Percentiles rank a stretch among this genome's conserved stretches.
Evolutionary conservation across 1,284 basidiomycete species (phyloP).

Genomic region (Cryptococcus neoformans): DNA sequence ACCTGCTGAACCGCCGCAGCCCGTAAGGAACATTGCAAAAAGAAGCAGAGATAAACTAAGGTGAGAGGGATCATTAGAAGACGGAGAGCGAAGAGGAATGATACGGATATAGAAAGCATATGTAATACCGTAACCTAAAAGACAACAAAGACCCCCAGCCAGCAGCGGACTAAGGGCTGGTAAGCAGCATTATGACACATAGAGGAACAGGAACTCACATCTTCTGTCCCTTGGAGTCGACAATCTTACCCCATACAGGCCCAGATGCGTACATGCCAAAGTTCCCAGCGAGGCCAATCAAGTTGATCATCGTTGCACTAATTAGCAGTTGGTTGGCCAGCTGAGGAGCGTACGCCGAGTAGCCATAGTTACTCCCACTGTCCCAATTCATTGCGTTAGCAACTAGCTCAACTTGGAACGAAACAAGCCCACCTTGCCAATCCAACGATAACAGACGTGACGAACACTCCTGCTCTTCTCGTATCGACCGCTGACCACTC

Average conservation of each 20-base stretch:
- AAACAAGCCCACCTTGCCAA: conserved; percentile 23
- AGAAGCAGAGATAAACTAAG: conserved; percentile 29
- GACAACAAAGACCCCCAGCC: conserved; percentile 30
- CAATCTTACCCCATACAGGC: conserved; percentile 60
- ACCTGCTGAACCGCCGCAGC: conserved; percentile 44
- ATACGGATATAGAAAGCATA: conserved; percentile 58
- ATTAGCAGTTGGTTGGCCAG: conserved; percentile 66
- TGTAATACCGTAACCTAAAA: conserved; percentile 63
- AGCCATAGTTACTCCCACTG: conserved; percentile 24
- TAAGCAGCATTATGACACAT: neutral
- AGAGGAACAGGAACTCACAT: conserved; percentile 41
- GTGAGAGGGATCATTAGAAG: conserved; percentile 14
- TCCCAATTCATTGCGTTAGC: neutral
- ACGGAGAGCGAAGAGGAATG: conserved; percentile 21
- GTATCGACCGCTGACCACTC: conserved; percentile 8
- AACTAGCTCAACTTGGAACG: neutral
- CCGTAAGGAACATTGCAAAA: conserved; percentile 44
- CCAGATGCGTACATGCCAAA: conserved; percentile 45
- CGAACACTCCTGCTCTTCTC: conserved; percentile 10
- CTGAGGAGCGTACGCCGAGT: conserved; percentile 74
- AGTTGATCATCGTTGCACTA: conserved; percentile 69
- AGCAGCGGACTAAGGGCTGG: conserved; percentile 29
- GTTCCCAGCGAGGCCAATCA: conserved; percentile 57
- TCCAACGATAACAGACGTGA: conserved; percentile 13
- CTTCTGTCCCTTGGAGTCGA: conserved; percentile 62